Evolutionary conservation across 73 alveolate species (phyloP).

Genomic region (Uronychia setigera): DNA sequence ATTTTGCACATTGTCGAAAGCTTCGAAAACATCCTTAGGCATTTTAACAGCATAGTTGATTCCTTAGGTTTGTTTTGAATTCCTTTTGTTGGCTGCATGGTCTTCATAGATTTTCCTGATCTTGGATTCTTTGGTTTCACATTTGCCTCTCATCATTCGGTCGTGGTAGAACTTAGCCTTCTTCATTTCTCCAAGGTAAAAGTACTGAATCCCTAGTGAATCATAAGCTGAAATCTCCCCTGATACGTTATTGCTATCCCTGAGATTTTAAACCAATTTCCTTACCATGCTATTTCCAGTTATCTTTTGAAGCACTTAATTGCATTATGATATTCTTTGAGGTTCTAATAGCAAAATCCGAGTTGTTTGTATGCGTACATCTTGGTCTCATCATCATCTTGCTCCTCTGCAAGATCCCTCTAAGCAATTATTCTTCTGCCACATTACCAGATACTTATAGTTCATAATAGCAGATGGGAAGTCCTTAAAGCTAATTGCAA

Average conservation of each 20-base stretch:
- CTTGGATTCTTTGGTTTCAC: constrained; percentile 39
- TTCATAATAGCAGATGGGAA: neutral
- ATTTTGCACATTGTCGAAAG: constrained; percentile 23
- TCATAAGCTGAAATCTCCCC: constrained; percentile 53
- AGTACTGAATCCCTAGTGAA: constrained; percentile 36
- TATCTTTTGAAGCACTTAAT: constrained; percentile 67
- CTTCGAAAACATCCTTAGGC: neutral
- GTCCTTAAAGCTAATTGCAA: neutral
- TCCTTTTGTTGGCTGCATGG: neutral
- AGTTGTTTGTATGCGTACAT: constrained; percentile 55
- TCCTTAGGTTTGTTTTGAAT: neutral
- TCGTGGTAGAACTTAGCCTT: constrained; percentile 48
- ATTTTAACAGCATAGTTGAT: neutral
- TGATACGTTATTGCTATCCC: constrained; percentile 30
- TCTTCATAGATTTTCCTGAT: constrained; percentile 35
- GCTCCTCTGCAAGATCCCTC: constrained; percentile 41
- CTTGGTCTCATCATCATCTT: constrained; percentile 13
- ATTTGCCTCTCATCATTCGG: constrained; percentile 47
- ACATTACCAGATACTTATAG: constrained; percentile 31
- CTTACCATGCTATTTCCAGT: constrained; percentile 74
- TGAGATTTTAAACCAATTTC: neutral
- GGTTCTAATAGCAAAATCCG: constrained; percentile 65
- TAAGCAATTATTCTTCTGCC: constrained; percentile 40
- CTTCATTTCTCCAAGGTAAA: constrained; percentile 51
- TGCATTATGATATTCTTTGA: constrained; percentile 67